These are phyloP conservation scores for Pulveroboletus ravenelii DNA, from an alignment of 768 basidiomycete species.

Conservation along the genomic window DNA sequence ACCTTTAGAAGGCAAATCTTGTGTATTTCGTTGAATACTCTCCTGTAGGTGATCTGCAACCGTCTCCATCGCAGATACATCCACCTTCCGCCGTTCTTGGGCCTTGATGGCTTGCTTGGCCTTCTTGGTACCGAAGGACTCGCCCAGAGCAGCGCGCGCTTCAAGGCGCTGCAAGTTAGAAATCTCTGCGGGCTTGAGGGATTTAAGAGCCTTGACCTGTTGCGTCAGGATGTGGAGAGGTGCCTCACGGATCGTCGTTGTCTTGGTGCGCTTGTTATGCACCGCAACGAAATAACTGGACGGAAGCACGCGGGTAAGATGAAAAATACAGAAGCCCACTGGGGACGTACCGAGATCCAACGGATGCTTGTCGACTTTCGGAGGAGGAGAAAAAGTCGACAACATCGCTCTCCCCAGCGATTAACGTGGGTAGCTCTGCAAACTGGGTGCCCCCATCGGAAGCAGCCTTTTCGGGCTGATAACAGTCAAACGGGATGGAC, in stretches of 20 bases:
- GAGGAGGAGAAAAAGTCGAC: slow-evolving; percentile 77
- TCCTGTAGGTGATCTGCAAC: slow-evolving; percentile 80
- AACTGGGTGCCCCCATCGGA: slow-evolving; percentile 29
- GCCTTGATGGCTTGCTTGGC: slow-evolving; percentile 82
- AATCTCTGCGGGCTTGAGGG: slow-evolving; percentile 45
- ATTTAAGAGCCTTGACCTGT: slow-evolving; percentile 81
- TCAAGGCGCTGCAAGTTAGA: slow-evolving; percentile 50
- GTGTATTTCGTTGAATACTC: slow-evolving; percentile 71
- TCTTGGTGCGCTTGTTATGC: slow-evolving; percentile 70
- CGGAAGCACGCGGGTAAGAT: background rate
- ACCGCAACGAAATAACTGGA: slow-evolving; percentile 79
- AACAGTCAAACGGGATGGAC: slow-evolving; percentile 59
- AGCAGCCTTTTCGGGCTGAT: slow-evolving; percentile 36
- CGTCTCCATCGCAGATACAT: slow-evolving; percentile 81
- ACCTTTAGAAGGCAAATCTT: slow-evolving; percentile 68
- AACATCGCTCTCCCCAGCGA: slow-evolving; percentile 80
- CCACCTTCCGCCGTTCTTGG: slow-evolving; percentile 84
- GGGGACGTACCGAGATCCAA: slow-evolving; percentile 63
- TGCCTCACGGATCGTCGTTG: slow-evolving; percentile 63
- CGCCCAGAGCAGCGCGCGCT: slow-evolving; percentile 75
- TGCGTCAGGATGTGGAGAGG: slow-evolving; percentile 68
- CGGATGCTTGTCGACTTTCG: slow-evolving; percentile 45
- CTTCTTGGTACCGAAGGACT: slow-evolving; percentile 94
- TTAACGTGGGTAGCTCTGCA: slow-evolving; percentile 33
- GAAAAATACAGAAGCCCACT: background rate